Evolutionary conservation across 2,329 filamentous ascomycete species (phyloP).

Genomic region (Paraconiothyrium sp.): DNA sequence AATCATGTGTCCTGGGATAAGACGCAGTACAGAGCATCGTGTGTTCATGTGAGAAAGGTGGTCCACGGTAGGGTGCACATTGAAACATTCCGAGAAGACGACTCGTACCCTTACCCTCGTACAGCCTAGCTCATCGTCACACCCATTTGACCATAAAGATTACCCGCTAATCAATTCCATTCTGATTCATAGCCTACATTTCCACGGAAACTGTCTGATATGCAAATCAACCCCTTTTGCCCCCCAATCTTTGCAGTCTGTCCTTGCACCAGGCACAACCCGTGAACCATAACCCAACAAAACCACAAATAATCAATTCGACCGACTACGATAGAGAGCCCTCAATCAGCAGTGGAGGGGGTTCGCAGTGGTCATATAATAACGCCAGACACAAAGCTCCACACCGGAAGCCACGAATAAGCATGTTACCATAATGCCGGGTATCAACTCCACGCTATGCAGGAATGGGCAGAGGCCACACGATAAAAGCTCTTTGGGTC

Average conservation of each 20-base stretch:
- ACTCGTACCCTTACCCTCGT: background rate
- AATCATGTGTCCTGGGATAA: background rate
- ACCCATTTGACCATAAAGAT: background rate
- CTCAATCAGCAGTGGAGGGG: background rate
- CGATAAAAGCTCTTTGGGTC: conserved; percentile 1
- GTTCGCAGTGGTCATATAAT: conserved; percentile 7
- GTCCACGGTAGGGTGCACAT: no score
- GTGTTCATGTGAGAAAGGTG: background rate
- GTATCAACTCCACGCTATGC: conserved; percentile 47
- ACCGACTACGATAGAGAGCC: background rate
- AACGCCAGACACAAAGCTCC: conserved; percentile 26
- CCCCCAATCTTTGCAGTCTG: background rate
- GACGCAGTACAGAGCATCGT: background rate
- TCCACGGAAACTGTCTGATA: conserved; percentile 10
- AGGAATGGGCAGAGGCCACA: conserved; percentile 19
- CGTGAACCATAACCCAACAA: background rate
- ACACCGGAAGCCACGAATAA: conserved; percentile 29
- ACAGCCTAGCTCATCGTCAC: background rate
- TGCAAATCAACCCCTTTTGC: conserved; percentile 7
- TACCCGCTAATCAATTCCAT: background rate
- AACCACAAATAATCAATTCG: conserved; percentile 2
- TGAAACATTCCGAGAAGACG: background rate
- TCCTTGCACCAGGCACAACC: background rate
- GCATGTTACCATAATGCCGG: conserved; percentile 13
- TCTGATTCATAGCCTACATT: conserved; percentile 21